These are phyloP conservation scores for Magnusiomyces sp. DNA, from an alignment of 1,139 yeast genomes.

Conservation along the genomic window DNA sequence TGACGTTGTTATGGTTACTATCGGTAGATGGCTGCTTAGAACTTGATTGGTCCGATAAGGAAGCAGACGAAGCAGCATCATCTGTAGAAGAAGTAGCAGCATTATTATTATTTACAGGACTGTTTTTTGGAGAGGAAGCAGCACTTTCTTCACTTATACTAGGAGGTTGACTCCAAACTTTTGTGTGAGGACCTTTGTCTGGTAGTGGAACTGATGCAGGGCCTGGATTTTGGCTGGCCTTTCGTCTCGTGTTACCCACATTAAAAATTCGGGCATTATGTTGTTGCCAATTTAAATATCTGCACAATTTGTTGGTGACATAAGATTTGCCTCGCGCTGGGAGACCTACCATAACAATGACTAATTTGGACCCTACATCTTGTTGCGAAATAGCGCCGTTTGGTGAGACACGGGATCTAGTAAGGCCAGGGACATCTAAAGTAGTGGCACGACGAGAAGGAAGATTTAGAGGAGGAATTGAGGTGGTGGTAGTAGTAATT, in stretches of 20 bases:
- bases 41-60: too few species aligned
- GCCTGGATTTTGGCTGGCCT: conserved; percentile 52
- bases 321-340: conserved; percentile 93
- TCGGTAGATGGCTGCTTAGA: neutral
- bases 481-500: neutral
- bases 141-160: neutral
- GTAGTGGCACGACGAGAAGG: conserved; percentile 53
- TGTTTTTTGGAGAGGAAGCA: neutral
- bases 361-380: conserved; percentile 73
- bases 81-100: neutral
- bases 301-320: conserved; percentile 78
- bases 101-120: conserved; percentile 1
- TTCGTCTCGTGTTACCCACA: conserved; percentile 88
- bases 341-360: conserved; percentile 88
- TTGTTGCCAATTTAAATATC: conserved; percentile 88
- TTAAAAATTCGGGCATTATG: conserved; percentile 85
- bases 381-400: conserved; percentile 70
- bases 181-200: conserved; percentile 33
- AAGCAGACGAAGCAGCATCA: neutral
- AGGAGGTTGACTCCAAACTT: conserved; percentile 4
- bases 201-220: conserved; percentile 69
- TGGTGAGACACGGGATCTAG: conserved; percentile 72
- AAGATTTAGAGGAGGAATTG: neutral
- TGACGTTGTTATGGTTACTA: conserved; percentile 16
- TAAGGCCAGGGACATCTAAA: conserved; percentile 86